Evolutionary conservation across 1,139 yeast species (phyloP).

Genomic region (Debaryomyces sp.): DNA sequence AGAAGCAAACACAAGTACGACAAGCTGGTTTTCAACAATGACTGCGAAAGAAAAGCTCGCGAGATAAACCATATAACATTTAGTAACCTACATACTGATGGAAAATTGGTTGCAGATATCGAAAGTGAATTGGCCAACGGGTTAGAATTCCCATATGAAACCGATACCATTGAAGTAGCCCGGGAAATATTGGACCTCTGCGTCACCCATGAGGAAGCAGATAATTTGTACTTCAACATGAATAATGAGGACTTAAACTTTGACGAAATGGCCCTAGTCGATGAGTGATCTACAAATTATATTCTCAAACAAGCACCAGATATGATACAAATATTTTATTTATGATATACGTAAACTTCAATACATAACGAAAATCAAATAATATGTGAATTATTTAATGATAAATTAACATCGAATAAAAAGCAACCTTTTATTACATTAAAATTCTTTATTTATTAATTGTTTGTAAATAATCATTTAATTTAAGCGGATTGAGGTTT

Average conservation of each 20-base stretch:
- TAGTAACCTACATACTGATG: conserved; percentile 4
- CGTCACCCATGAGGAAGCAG: conserved; percentile 79
- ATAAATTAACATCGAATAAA: background rate
- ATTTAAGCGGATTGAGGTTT: conserved; percentile 52
- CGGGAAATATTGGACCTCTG: conserved; percentile 70
- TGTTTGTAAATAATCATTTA: conserved; percentile 12
- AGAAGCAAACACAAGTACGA: conserved; percentile 26
- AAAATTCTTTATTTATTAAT: conserved; percentile 9
- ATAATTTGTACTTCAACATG: conserved; percentile 69
- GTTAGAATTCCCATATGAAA: conserved; percentile 62
- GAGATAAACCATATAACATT: conserved; percentile 37
- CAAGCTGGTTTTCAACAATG: conserved; percentile 40
- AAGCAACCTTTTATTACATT: conserved; percentile 7
- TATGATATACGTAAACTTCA: conserved; percentile 9
- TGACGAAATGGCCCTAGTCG: conserved; percentile 29
- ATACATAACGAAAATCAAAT: conserved; percentile 10
- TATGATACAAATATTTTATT: conserved; percentile 8
- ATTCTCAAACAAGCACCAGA: conserved; percentile 1
- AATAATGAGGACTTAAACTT: conserved; percentile 38
- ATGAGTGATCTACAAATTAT: conserved; percentile 5
- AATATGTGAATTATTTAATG: conserved; percentile 4
- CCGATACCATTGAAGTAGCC: conserved; percentile 67
- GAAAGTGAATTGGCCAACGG: conserved; percentile 56
- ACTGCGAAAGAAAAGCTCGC: conserved; percentile 46
- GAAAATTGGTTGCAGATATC: conserved; percentile 27